Percentiles rank a stretch among this genome's conserved stretches.
phyloP scores from a whole-genome alignment of 2,329 filamentous ascomycete species.

The Rhexocercosporidium sp. region DNA sequence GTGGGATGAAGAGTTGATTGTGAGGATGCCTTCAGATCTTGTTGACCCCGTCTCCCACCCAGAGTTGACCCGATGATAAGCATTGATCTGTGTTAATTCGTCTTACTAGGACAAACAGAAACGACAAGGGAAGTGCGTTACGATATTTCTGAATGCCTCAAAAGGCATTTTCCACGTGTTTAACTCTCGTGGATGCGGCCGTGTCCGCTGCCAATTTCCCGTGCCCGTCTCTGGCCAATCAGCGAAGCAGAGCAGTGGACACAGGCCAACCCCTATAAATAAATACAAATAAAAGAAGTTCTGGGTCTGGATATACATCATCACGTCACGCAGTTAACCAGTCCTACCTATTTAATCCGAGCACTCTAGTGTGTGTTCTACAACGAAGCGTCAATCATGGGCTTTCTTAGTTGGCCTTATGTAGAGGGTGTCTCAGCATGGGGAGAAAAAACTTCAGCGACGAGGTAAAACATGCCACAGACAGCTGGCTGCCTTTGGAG shows the following conservation, averaged over 20 bases:
- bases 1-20: background rate
- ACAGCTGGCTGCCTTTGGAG: background rate
- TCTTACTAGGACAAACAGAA: background rate
- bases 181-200: background rate
- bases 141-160: background rate
- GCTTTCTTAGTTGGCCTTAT: conserved; percentile 21
- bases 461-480: background rate
- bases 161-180: background rate
- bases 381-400: conserved; percentile 3
- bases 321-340: background rate
- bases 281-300: background rate
- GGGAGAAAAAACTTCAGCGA: conserved; percentile 20
- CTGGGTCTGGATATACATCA: background rate
- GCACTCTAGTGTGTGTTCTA: too few species aligned
- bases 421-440: conserved; percentile 21
- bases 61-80: background rate
- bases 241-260: background rate
- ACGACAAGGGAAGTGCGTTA: background rate
- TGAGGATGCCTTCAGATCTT: background rate
- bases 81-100: background rate
- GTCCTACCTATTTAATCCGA: too few species aligned
- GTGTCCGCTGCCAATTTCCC: background rate
- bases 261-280: background rate
- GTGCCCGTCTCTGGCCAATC: conserved; percentile 12
- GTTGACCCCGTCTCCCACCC: background rate